Evolutionary conservation across 768 basidiomycete genomes (phyloP), one percentile per base, ranked within the genome.

Genomic region (Favolaschia claudopus): DNA sequence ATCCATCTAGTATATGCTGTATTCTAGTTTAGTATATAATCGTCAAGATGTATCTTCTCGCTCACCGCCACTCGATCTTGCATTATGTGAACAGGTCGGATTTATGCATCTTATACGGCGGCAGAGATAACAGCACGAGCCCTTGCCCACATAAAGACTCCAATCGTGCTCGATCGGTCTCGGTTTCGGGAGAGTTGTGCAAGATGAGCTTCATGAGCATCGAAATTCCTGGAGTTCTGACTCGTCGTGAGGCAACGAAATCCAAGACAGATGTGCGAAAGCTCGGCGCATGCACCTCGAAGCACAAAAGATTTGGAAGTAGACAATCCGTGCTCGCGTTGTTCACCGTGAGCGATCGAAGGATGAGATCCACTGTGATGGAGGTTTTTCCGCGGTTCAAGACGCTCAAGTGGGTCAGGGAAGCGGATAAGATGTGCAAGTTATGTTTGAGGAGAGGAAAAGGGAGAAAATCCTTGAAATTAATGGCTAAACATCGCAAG

Each of bases 171-270:
- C 27, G 42, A 9, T 28, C 39, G 31, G 29, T 28, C 5, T 34
- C 19, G 32, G 42, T 33, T 12, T 24, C 7, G 2, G 61, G 43
- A 7, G 22, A 6, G 36, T 62, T 42, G 32, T 37, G 50, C 27
- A 45, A 17, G 10, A 38, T 22, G 40, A 62, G 28, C 15, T 20
- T 33, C 29, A 46, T 4, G 32, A 58, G 33, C 10, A 20, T 51
- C 19, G 46, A 15, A 31, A 27, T 33, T 14, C 28, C 22, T 1
- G 25, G 34, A 7, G 12, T 20, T n/a, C 13, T 2, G 15, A 13
- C 38, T 20, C 44, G 29, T 5, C 60, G 54, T n/a, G 61, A 58
- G n/a, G 28, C 45, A 19, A 38, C 61, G 37, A 62, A 43, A 22
- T 58, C 38, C 31, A 53, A 27, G n/a, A 62, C 19, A 14, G 34